Evolutionary conservation across 164 flowering plant species (phyloP), one percentile per base, ranked within the genome.

Genomic region (Magnolia changhungtana): DNA sequence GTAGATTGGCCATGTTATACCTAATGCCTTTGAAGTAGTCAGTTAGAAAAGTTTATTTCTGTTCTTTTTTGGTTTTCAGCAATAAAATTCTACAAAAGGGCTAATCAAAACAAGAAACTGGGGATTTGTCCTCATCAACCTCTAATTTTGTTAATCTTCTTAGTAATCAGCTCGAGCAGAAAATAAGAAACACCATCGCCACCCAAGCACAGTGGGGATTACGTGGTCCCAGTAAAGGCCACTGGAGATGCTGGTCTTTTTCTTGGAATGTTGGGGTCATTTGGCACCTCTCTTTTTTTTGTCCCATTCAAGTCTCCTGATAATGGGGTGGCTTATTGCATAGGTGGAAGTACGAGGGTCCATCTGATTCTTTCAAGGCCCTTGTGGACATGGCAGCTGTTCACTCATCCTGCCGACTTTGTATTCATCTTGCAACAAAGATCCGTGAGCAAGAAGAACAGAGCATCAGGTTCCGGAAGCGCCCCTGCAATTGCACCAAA

Each of bases 351-450:
- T 89, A 85, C 74, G 94, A 94, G 65, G 97, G 99, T 18, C 99
- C 99, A 72, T 90, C 94, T 69, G 99, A 94, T 86, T 90, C 97
- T 63, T 96, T 96, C 87, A 96, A 94, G 85, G 98, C 99, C 29
- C 90, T 96, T 49, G 92, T 96, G 80, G 98, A 96, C 83, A 94
- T 96, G 99, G 97, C 99, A 21, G 97, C 98, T 16, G 98, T 96
- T 19, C 99, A 96, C 77, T 96, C 99, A 13, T 96, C 99, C 10
- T 96, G 99, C 82, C 96, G 99, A 27, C 90, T 96, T 50, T 96
- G 99, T 86, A 89, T 96, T 78, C 88, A 84, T 84, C 83, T 96
- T 71, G 99, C 99, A 16, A 90, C 99, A 20, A 75, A 50, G 73
- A 89, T 88, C 67, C 86, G 79, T 11, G 94, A 90, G 77, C 77